These are phyloP conservation scores for Moesziomyces sp. DNA, from an alignment of 1,284 basidiomycete species.

Conservation along the genomic window DNA sequence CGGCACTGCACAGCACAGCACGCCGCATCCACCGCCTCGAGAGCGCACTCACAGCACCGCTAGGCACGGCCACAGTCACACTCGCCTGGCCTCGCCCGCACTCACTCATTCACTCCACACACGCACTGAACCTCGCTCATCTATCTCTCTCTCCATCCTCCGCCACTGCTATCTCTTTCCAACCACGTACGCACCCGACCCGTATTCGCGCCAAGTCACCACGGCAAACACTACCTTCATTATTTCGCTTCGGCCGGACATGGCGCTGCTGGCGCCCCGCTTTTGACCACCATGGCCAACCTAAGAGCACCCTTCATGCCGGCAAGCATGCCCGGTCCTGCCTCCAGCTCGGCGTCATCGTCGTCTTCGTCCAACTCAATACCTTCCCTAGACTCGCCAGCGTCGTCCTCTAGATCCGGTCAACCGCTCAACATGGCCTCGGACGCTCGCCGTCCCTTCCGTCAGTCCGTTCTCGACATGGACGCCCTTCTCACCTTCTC, in stretches of 20 bases:
- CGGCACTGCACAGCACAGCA: not conserved
- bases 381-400: slow-evolving; percentile 7
- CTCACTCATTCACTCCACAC: too few species aligned
- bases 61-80: too few species aligned
- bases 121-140: too few species aligned
- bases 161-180: too few species aligned
- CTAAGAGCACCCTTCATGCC: not conserved
- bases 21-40: not conserved
- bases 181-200: too few species aligned
- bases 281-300: not conserved
- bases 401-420: slow-evolving; percentile 27
- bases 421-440: slow-evolving; percentile 6
- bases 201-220: too few species aligned
- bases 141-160: too few species aligned
- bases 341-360: slow-evolving; percentile 15
- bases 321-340: not conserved
- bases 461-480: slow-evolving; percentile 41
- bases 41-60: not conserved
- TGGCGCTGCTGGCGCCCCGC: slow-evolving; percentile 13
- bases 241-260: slow-evolving; percentile 6
- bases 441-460: slow-evolving; percentile 13
- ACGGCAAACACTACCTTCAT: not conserved
- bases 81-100: not conserved
- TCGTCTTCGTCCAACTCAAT: slow-evolving; percentile 4
- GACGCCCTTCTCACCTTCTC: slow-evolving; percentile 35